Percentiles rank a stretch among this genome's conserved stretches.
Evolutionary conservation across 257 asterid genomes (phyloP).

Genomic region (Ophiorrhiza pumila): DNA sequence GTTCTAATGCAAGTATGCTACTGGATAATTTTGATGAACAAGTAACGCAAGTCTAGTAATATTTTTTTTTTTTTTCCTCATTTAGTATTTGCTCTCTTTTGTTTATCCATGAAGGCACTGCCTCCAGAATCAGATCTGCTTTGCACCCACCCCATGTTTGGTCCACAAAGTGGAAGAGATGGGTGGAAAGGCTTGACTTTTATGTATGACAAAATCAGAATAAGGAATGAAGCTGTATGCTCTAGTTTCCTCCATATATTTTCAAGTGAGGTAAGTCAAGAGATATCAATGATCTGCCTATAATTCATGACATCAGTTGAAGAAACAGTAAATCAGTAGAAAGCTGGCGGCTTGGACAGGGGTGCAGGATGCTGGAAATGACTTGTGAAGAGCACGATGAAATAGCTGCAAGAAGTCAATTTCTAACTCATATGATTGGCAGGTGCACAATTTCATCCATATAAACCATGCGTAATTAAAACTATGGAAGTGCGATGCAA

Average conservation of each 20-base stretch:
- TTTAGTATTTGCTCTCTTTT: not conserved
- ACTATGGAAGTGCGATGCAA: not conserved
- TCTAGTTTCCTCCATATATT: slow-evolving; percentile 66
- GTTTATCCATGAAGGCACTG: slow-evolving; percentile 40
- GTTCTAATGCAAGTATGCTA: slow-evolving; percentile 55
- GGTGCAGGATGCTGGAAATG: slow-evolving; percentile 89
- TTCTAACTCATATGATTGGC: slow-evolving; percentile 85
- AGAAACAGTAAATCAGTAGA: not conserved
- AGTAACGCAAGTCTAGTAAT: not conserved
- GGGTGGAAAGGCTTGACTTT: slow-evolving; percentile 73
- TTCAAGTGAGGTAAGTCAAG: slow-evolving; percentile 51
- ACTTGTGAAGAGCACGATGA: slow-evolving; percentile 81
- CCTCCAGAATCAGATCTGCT: slow-evolving; percentile 75
- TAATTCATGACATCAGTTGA: not conserved
- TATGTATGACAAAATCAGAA: slow-evolving; percentile 68
- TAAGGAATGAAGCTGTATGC: slow-evolving; percentile 52
- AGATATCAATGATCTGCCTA: not conserved
- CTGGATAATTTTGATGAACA: slow-evolving; percentile 1
- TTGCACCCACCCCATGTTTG: slow-evolving; percentile 97
- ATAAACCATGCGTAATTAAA: not conserved
- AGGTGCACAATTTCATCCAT: slow-evolving; percentile 38
- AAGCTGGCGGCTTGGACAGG: slow-evolving; percentile 36
- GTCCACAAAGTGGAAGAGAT: slow-evolving; percentile 81
- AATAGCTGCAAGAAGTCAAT: slow-evolving; percentile 72
- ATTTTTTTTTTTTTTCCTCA: not conserved